These are phyloP conservation scores for Dictyophora rubrovolvata DNA, from an alignment of 768 basidiomycete species.

Conservation along the genomic window DNA sequence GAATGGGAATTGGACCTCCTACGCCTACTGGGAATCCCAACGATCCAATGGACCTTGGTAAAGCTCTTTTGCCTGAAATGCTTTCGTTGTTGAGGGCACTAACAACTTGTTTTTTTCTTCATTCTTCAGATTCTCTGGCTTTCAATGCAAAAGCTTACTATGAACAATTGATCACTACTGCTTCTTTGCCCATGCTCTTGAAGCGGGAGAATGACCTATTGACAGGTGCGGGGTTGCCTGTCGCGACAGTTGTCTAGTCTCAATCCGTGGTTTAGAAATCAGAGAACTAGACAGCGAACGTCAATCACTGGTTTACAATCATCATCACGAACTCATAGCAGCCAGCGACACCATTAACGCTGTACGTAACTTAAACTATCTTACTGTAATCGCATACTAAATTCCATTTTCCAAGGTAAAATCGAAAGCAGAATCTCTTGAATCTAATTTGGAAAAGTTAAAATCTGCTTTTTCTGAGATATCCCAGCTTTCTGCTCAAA, in stretches of 20 bases:
- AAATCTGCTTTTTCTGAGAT: constrained; percentile 79
- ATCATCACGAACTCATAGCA: constrained; percentile 90
- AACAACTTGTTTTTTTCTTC: not conserved
- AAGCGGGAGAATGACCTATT: constrained; percentile 78
- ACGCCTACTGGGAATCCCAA: constrained; percentile 45
- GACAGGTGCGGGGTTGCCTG: constrained; percentile 35
- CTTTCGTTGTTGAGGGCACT: not conserved
- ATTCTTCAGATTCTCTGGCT: constrained; percentile 67
- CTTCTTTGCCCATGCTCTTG: constrained; percentile 60
- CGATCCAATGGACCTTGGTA: constrained; percentile 80
- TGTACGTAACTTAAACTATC: constrained; percentile 33
- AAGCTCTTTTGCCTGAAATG: constrained; percentile 14
- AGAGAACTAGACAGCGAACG: constrained; percentile 78
- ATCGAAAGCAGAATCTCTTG: constrained; percentile 73
- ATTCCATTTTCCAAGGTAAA: constrained; percentile 59
- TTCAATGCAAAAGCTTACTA: constrained; percentile 83
- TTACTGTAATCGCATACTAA: not conserved
- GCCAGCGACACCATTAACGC: constrained; percentile 87
- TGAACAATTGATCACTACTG: constrained; percentile 75
- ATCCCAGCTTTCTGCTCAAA: constrained; percentile 63
- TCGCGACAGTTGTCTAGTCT: not conserved
- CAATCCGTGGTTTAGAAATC: constrained; percentile 47
- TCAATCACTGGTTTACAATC: constrained; percentile 88
- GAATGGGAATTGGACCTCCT: constrained; percentile 66
- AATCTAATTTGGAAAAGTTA: constrained; percentile 73